Evolutionary conservation across 1,284 basidiomycete genomes (phyloP).

Genomic region (Prillingera fragicola): DNA sequence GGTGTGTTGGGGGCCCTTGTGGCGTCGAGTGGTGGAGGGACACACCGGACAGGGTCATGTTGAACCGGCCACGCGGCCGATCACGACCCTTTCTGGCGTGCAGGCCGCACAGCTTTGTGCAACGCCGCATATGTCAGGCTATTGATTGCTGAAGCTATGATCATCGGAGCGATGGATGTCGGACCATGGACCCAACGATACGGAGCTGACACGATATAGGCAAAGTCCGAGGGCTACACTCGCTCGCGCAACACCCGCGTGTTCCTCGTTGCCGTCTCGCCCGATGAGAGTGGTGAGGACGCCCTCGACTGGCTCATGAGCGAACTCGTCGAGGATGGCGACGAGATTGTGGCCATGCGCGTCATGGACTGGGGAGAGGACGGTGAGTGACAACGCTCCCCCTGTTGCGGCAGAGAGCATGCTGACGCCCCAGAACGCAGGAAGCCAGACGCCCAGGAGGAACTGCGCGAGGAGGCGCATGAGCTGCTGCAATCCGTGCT

Average conservation of each 20-base stretch:
- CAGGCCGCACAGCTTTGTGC: too few relatives aligned
- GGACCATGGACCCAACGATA: too few relatives aligned
- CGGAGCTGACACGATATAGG: constrained; percentile 53
- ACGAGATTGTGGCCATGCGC: constrained; percentile 86
- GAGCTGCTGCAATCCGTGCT: constrained; percentile 76
- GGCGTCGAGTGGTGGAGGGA: too few relatives aligned
- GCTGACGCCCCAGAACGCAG: constrained; percentile 55
- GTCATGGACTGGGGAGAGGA: constrained; percentile 78
- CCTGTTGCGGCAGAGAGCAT: background rate
- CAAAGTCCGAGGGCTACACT: constrained; percentile 76
- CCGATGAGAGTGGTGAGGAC: constrained; percentile 77
- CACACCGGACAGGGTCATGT: too few relatives aligned
- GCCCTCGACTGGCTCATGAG: constrained; percentile 88
- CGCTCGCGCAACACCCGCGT: constrained; percentile 76
- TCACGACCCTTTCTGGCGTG: too few relatives aligned
- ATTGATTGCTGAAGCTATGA: too few relatives aligned
- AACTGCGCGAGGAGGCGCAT: constrained; percentile 80
- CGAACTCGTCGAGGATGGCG: constrained; percentile 80
- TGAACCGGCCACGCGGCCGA: too few relatives aligned
- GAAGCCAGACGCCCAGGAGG: constrained; percentile 57
- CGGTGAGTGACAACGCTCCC: constrained; percentile 50
- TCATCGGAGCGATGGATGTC: too few relatives aligned
- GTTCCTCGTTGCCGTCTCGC: constrained; percentile 82
- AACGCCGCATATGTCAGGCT: too few relatives aligned
- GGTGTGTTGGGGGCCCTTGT: too few relatives aligned